Conservation (phyloP, 768 basidiomycete genomes). For the Mycena pura region DNA sequence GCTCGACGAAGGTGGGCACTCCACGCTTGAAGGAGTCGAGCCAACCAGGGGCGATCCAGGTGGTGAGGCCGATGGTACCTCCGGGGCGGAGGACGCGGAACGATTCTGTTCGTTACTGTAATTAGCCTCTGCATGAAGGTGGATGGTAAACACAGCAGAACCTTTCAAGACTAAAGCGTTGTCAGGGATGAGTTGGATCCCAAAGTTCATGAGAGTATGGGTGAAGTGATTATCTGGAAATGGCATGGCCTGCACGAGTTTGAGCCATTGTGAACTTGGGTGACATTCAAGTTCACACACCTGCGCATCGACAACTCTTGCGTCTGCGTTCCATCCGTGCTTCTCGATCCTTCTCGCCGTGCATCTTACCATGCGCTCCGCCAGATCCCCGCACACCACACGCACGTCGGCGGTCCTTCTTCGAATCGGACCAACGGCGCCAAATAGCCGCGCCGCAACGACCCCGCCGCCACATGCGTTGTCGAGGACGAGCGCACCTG, state of each 20-base stretch:
- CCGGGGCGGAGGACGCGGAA: slow-evolving; percentile 1
- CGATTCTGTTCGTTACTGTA: neutral
- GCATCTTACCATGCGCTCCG: neutral
- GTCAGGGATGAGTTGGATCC: neutral
- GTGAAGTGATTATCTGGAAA: slow-evolving; percentile 1
- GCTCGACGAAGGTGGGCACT: neutral
- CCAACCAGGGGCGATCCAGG: slow-evolving; percentile 1
- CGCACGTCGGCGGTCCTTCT: neutral
- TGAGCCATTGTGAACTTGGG: no score
- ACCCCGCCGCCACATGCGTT: neutral
- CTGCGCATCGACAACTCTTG: neutral
- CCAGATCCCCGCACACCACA: neutral
- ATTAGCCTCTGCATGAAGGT: neutral
- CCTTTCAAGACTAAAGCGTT: neutral
- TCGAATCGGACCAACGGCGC: neutral
- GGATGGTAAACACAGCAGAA: neutral
- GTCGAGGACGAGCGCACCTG: neutral
- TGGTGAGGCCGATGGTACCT: neutral
- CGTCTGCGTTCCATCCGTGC: neutral
- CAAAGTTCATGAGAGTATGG: neutral
- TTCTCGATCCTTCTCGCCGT: neutral
- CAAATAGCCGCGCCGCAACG: neutral
- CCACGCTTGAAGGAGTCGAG: neutral
- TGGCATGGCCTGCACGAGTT: neutral
- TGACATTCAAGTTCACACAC: no score